Base-by-base conservation (phyloP, 257 asterid species). In the Solanum ossicruentum region DNA sequence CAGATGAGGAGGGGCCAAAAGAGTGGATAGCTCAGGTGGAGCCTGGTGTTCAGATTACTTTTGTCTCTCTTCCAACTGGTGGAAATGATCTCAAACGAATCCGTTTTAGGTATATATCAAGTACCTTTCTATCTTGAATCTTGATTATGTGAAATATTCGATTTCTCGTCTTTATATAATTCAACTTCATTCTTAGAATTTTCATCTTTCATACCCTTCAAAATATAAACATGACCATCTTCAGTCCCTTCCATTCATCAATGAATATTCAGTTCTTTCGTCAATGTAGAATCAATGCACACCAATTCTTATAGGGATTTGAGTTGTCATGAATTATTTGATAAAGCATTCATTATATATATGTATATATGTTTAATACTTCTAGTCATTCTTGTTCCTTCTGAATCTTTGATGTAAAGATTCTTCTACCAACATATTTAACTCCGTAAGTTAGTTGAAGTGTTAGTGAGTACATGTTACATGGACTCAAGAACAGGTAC, bases 1-100 rank as follows among this genome's bases (percentile, higher is more conserved):
- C 93, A 23, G 91, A 92, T 49, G 98, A 92, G 49, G 83, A 78
- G 20, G 97, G 85, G 52, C 93, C 94, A 7, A 93, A 91, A 81
- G 98, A 95, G 60, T 95, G 98, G 99, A 88, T 86, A 78, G 97
- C 99, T 3, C 99, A 95, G 84, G 99, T 95, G 60, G 99, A 95
- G 88, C 99, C 99, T 11, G 98, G 99, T 11, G 97, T 95, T 63
- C 99, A 95, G 78, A 93, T 95, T 70, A 94, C 98, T 12, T 95
- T 95, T 57, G 89, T 92, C 49, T 92, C 99, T n/a, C 95, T 95
- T 85, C 97, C 95, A 8, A 88, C 90, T 4, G 98, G 97, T 15
- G 99, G 99, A 57, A 95, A 95, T 70, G 99, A 95, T 80, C 97
- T 95, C 51, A 95, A 92, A 87, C 91, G 98, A 65, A 95, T 95